Base-by-base conservation (phyloP, 2,329 filamentous ascomycete species). In the Sclerotinia glacialis region DNA sequence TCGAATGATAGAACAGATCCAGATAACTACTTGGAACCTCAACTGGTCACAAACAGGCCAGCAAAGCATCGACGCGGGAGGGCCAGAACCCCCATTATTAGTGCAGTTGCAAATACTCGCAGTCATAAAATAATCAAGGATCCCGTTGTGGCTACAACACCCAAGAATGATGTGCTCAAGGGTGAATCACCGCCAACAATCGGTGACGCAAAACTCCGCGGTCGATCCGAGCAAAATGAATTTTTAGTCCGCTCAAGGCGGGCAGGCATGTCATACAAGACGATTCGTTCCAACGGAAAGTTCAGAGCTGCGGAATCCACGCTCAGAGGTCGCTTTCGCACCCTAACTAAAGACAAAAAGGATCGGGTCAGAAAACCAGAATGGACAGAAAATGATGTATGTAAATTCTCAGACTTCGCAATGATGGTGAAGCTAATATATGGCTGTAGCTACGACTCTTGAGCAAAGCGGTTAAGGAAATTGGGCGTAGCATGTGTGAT, bases 251-350 rank as follows among this genome's bases (percentile, higher is more conserved):
- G 80, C n/a, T 79, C 81, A 31, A 87, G 86, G 74, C 72, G 76
- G 9, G 75, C 79, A 1, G 88, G 88, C 3, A 78, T 85, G 78
- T 86, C 87, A 0, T 92, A 91, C 77, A 83, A 82, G 64, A 82
- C 89, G 67, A 91, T 92, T 72, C 83, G 83, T 47, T 71, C 74
- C 8, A 73, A 78, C 23, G 85, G 87, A 18, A 78, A 80, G 1
- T 88, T 88, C 69, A 77, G 68, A 28, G 87, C 90, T 72, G 86
- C 88, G 1, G 89, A 91, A 77, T 90, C 89, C 14, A 93, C 90
- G 0, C 80, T 93, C 47, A 83, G 90, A 18, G 90, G 90, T 0
- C 83, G 89, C 0, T 86, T 84, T 71, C 81, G 90, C 5, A 85
- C 83, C 2, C 76, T 92, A 72, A 90, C 85, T 9, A 91, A 91